Conservation (phyloP, 345 rosid genomes). For the Pistacia atlantica region DNA sequence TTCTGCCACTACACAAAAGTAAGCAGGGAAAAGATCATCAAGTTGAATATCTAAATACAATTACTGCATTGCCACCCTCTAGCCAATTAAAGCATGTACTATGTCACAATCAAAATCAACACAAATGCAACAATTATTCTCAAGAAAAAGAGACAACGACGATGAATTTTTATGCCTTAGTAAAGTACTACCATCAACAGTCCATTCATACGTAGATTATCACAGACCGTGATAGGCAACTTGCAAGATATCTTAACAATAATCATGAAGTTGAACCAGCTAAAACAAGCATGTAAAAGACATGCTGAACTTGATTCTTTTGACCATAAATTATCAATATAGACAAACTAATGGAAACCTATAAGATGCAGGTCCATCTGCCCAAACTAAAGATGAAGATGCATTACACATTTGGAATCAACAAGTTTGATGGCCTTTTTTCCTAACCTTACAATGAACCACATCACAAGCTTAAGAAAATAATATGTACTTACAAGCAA, state of each 20-base stretch:
- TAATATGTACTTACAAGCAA: slow-evolving; percentile 69
- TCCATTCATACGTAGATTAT: not conserved
- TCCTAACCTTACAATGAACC: not conserved
- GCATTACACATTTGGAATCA: slow-evolving; percentile 2
- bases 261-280: slow-evolving; percentile 11
- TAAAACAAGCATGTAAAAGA: not conserved
- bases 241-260: not conserved
- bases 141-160: not conserved
- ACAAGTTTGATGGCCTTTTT: not conserved
- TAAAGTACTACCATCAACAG: not conserved
- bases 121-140: not conserved
- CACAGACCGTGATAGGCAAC: too few relatives aligned
- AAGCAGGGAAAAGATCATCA: not conserved
- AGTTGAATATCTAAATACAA: not conserved
- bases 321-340: not conserved
- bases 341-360: slow-evolving; percentile 6
- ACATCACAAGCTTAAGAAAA: slow-evolving; percentile 11
- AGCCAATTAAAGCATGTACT: not conserved
- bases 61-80: slow-evolving; percentile 1
- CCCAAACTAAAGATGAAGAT: not conserved
- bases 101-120: not conserved
- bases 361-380: not conserved
- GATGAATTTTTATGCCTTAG: not conserved
- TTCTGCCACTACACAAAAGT: slow-evolving; percentile 68
- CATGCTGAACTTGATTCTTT: not conserved